A percentile compares a stretch with the other conserved stretches of the same genome.
phyloP scores from a whole-genome alignment of 1,139 yeast genomes.

The Yamadazyma triangularis region DNA sequence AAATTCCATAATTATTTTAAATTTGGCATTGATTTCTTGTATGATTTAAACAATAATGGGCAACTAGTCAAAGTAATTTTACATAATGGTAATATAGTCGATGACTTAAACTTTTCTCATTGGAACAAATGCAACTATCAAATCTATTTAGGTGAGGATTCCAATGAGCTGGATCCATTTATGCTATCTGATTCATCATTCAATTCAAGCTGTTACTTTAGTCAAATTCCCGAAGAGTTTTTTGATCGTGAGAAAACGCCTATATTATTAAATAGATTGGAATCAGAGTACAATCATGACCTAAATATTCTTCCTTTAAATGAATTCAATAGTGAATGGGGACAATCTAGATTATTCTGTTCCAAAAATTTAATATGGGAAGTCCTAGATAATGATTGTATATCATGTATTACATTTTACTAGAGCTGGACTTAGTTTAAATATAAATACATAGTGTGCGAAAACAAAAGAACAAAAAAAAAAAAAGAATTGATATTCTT shows the following conservation, averaged over 20 bases:
- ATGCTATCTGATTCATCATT: slow-evolving; percentile 12
- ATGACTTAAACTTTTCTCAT: slow-evolving; percentile 44
- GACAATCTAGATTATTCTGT: slow-evolving; percentile 48
- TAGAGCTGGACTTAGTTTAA: not conserved
- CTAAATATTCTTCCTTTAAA: slow-evolving; percentile 26
- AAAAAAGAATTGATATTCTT: not conserved
- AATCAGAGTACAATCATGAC: slow-evolving; percentile 42
- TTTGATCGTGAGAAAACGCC: slow-evolving; percentile 18
- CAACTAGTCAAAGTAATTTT: slow-evolving; percentile 26
- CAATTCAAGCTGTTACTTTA: slow-evolving; percentile 29
- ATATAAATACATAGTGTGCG: too few species aligned
- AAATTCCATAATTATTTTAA: slow-evolving; percentile 55
- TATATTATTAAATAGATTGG: slow-evolving; percentile 45
- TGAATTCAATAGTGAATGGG: slow-evolving; percentile 37
- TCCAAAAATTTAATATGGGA: slow-evolving; percentile 48
- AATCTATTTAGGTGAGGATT: slow-evolving; percentile 13
- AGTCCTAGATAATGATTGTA: slow-evolving; percentile 30
- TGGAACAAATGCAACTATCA: slow-evolving; percentile 47
- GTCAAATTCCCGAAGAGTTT: slow-evolving; percentile 22
- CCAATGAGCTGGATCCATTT: slow-evolving; percentile 6
- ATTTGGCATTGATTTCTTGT: slow-evolving; percentile 51
- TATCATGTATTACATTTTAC: slow-evolving; percentile 12
- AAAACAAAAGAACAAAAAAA: not conserved
- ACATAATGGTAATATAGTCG: slow-evolving; percentile 49
- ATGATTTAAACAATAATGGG: slow-evolving; percentile 32